A percentile compares a stretch with the other conserved stretches of the same genome.
phyloP scores from a whole-genome alignment of 1,139 yeast genomes.

The Blastobotrys aristatus region DNA sequence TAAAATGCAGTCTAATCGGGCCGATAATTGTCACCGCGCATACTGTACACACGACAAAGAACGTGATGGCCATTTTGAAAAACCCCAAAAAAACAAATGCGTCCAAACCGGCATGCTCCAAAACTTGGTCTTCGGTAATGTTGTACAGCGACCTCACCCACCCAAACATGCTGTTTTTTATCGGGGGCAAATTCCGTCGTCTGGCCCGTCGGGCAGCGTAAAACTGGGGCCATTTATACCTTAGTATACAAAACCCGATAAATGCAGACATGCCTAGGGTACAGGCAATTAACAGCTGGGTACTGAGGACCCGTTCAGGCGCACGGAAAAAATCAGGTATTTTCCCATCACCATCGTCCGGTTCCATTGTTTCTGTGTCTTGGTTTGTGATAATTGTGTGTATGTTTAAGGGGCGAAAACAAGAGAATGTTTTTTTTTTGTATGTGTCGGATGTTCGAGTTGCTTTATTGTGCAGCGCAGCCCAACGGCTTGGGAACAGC shows the following conservation, averaged over 20 bases:
- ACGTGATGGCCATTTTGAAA: constrained; percentile 69
- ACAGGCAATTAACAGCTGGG: constrained; percentile 47
- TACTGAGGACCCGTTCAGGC: constrained; percentile 26
- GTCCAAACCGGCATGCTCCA: constrained; percentile 89
- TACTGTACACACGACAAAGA: constrained; percentile 52
- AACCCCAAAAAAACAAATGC: constrained; percentile 83
- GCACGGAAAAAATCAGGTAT: no score
- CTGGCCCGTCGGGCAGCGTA: constrained; percentile 52
- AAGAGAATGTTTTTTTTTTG: no score
- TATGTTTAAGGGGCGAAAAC: background rate
- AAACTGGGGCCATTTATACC: constrained; percentile 63
- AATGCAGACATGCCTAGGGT: constrained; percentile 62
- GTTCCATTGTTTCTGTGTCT: background rate
- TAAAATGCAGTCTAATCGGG: constrained; percentile 65
- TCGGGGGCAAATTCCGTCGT: constrained; percentile 36
- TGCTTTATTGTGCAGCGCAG: no score
- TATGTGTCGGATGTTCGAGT: no score
- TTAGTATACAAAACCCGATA: constrained; percentile 55
- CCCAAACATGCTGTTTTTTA: constrained; percentile 56
- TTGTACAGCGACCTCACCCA: constrained; percentile 68
- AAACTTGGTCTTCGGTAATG: constrained; percentile 67
- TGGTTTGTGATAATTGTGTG: background rate
- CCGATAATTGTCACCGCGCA: constrained; percentile 64
- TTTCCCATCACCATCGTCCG: constrained; percentile 1
- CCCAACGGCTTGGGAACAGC: no score